Evolutionary conservation across 495 filamentous ascomycete genomes (phyloP).

Genomic region (Acidiella bohemica): DNA sequence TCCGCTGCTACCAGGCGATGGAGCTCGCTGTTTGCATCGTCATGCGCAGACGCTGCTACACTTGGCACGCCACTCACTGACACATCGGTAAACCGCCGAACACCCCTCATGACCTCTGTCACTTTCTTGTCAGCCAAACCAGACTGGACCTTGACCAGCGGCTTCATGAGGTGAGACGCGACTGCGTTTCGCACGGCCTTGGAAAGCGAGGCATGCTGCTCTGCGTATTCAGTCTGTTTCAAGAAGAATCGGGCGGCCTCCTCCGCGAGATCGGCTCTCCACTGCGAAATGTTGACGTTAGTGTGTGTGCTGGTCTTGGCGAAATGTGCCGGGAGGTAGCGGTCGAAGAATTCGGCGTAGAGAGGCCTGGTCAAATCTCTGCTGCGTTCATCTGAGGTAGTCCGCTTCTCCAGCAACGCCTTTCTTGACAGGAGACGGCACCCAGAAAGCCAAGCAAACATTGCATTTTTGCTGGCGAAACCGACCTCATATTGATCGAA

Average conservation of each 20-base stretch:
- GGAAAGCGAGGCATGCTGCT: constrained; percentile 2
- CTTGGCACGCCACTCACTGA: neutral
- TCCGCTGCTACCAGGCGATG: constrained; percentile 18
- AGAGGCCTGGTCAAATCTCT: no score
- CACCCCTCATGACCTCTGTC: constrained; percentile 11
- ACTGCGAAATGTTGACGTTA: no score
- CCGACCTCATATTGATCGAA: constrained; percentile 24
- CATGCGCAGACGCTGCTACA: neutral
- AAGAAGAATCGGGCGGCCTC: no score
- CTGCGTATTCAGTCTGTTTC: constrained; percentile 20
- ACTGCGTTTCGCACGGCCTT: neutral
- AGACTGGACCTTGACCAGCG: constrained; percentile 1
- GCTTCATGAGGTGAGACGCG: constrained; percentile 4
- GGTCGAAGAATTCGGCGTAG: no score
- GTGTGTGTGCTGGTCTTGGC: no score
- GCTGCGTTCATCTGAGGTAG: constrained; percentile 7
- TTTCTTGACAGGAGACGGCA: constrained; percentile 25
- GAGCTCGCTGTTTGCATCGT: constrained; percentile 9
- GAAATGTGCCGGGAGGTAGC: no score
- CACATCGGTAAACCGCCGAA: constrained; percentile 6
- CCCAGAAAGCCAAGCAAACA: constrained; percentile 42
- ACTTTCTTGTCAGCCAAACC: constrained; percentile 3
- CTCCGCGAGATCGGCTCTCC: no score
- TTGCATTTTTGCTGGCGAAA: constrained; percentile 38
- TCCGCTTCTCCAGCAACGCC: neutral